Evolutionary conservation across 495 filamentous ascomycete species (phyloP).

Genomic region (Margaritispora aquatica): DNA sequence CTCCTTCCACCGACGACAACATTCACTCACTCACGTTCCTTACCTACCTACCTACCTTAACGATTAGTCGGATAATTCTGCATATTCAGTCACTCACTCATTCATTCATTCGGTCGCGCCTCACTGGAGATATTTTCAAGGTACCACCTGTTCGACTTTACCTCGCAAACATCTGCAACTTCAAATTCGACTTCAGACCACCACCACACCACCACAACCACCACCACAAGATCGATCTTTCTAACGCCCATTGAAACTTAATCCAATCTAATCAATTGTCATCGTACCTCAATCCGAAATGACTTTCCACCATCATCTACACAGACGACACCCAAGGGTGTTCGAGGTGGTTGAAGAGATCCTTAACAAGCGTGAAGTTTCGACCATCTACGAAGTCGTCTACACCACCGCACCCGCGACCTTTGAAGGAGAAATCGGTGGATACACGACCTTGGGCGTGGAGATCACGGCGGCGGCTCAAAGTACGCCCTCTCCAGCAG

Average conservation of each 20-base stretch:
- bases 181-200: too few relatives aligned
- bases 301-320: conserved; percentile 9
- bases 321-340: conserved; percentile 11
- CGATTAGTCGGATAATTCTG: neutral
- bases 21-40: conserved; percentile 9
- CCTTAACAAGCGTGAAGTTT: conserved; percentile 22
- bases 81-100: neutral
- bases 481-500: neutral
- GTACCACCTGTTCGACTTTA: too few relatives aligned
- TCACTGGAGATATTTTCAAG: too few relatives aligned
- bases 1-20: neutral
- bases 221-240: neutral
- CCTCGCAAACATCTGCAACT: neutral
- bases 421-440: conserved; percentile 49
- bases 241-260: too few relatives aligned
- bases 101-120: too few relatives aligned
- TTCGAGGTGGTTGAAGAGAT: neutral
- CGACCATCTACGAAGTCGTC: conserved; percentile 37
- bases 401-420: conserved; percentile 49
- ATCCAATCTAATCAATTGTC: too few relatives aligned
- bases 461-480: neutral
- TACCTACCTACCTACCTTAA: neutral
- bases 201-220: neutral
- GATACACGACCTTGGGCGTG: conserved; percentile 43
- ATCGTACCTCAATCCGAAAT: conserved; percentile 2